Percentiles rank a stretch among this genome's conserved stretches.
Evolutionary conservation across 352 stramenopile genomes (phyloP).

Genomic region (Pythium plurisporium): DNA sequence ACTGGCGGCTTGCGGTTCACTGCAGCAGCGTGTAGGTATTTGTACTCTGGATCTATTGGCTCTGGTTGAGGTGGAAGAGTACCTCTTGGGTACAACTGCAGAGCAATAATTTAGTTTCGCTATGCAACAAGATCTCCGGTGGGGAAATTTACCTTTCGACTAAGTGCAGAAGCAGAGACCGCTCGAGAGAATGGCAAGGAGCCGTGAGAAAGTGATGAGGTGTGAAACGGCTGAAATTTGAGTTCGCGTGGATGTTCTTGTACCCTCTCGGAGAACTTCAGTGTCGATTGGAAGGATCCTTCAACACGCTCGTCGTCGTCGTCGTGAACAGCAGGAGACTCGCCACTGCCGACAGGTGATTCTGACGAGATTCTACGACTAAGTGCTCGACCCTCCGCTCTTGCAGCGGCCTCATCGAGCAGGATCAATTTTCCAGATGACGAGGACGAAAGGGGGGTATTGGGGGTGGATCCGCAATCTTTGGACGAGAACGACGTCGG

Average conservation of each 20-base stretch:
- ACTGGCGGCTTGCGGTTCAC: constrained; percentile 16
- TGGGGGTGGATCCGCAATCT: constrained; percentile 10
- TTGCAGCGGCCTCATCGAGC: constrained; percentile 13
- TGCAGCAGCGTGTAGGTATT: constrained; percentile 32
- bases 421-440: constrained; percentile 18
- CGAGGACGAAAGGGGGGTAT: constrained; percentile 19
- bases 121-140: background rate
- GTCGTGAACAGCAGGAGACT: constrained; percentile 3
- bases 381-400: background rate
- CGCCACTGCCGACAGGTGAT: constrained; percentile 6
- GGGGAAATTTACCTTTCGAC: constrained; percentile 7
- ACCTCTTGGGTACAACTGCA: constrained; percentile 38
- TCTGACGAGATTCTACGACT: background rate
- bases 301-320: constrained; percentile 5
- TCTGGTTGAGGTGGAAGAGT: constrained; percentile 38
- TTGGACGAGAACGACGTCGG: constrained; percentile 20
- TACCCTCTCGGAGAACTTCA: constrained; percentile 5
- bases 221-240: constrained; percentile 15
- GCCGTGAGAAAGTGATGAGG: constrained; percentile 1
- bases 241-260: constrained; percentile 5
- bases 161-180: background rate
- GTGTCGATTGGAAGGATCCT: background rate
- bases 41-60: constrained; percentile 52
- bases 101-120: background rate
- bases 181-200: background rate